Conservation (phyloP, 169 alveolate species). For the Cryptosporidium viatorum region DNA sequence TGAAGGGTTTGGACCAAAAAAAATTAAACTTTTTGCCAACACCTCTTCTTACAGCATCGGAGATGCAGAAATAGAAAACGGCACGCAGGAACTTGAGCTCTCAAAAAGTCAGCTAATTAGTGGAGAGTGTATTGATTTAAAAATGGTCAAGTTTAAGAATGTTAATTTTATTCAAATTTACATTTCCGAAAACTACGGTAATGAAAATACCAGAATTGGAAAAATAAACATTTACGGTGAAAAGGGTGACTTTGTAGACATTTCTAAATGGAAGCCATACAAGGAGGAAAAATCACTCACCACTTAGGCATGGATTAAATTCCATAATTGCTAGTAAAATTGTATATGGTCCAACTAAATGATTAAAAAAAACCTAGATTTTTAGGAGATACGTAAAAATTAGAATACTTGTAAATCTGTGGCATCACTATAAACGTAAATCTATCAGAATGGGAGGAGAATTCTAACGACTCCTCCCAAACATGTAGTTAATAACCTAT, state of each 20-base stretch:
- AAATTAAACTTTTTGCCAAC: constrained; percentile 34
- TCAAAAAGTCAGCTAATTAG: constrained; percentile 15
- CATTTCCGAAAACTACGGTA: constrained; percentile 37
- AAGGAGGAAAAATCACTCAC: not conserved
- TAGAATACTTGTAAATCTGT: constrained; percentile 27
- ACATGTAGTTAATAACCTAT: not conserved
- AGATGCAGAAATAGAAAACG: constrained; percentile 38
- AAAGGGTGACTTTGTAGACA: constrained; percentile 40
- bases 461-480: constrained; percentile 24
- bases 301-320: too few species aligned
- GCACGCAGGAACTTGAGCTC: constrained; percentile 31
- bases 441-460: constrained; percentile 1
- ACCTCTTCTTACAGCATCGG: constrained; percentile 1
- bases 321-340: not conserved
- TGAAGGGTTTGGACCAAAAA: constrained; percentile 53
- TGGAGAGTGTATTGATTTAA: constrained; percentile 33
- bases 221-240: constrained; percentile 17
- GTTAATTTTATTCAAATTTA: constrained; percentile 40
- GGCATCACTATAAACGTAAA: constrained; percentile 18
- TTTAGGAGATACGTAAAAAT: constrained; percentile 11
- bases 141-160: constrained; percentile 35
- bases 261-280: constrained; percentile 49
- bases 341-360: not conserved
- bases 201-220: constrained; percentile 18
- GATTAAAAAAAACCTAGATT: not conserved